These are phyloP conservation scores for Delonix regia DNA, from an alignment of 306 rosid genomes.

Conservation along the genomic window DNA sequence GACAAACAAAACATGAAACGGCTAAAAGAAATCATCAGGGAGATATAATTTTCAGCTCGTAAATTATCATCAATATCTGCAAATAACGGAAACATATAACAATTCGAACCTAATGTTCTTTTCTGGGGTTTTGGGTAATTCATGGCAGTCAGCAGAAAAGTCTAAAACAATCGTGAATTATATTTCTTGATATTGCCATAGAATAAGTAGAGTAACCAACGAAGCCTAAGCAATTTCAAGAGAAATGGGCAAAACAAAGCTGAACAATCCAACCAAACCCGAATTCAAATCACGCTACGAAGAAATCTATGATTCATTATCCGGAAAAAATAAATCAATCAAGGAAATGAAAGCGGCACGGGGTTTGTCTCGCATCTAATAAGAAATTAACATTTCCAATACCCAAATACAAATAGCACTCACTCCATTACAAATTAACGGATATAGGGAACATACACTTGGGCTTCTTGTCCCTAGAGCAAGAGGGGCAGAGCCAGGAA, in stretches of 20 bases:
- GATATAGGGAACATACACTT: slow-evolving; percentile 44
- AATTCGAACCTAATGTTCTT: not conserved
- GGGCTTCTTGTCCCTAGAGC: slow-evolving; percentile 56
- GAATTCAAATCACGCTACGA: not conserved
- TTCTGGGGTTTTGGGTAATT: not conserved
- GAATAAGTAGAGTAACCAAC: not conserved
- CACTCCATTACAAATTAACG: not conserved
- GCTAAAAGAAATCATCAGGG: not conserved
- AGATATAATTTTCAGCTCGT: not conserved
- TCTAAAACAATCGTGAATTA: not conserved
- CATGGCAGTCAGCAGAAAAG: not conserved
- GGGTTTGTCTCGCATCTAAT: not conserved
- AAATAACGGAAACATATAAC: not conserved
- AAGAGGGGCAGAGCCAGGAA: slow-evolving; percentile 74
- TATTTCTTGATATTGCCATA: not conserved
- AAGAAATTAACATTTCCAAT: no score
- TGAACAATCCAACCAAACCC: not conserved
- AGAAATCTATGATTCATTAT: not conserved
- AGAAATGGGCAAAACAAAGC: not conserved
- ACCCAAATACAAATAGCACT: not conserved
- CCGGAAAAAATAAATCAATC: not conserved
- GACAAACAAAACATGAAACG: not conserved
- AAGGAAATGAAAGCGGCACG: not conserved
- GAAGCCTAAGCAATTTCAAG: not conserved
- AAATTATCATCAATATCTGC: not conserved